Evolutionary conservation across 2,329 filamentous ascomycete species (phyloP).

Genomic region (Colletotrichum tabaci): DNA sequence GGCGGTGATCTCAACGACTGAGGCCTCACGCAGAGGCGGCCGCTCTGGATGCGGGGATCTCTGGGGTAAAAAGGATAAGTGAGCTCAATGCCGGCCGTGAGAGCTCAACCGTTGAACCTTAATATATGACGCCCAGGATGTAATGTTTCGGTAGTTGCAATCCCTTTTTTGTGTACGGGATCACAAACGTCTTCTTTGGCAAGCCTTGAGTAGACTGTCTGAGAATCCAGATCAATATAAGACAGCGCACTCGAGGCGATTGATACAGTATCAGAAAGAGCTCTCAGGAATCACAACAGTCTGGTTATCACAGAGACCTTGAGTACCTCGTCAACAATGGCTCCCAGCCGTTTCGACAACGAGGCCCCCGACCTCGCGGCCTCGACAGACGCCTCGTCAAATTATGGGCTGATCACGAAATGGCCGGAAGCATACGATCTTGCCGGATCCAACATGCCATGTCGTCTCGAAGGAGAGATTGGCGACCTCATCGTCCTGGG

Average conservation of each 20-base stretch:
- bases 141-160: constrained; percentile 6
- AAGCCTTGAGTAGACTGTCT: neutral
- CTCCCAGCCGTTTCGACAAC: neutral
- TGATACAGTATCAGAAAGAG: neutral
- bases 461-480: constrained; percentile 36
- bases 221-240: neutral
- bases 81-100: neutral
- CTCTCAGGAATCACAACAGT: neutral
- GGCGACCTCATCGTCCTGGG: constrained; percentile 43
- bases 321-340: neutral
- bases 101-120: neutral
- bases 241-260: neutral
- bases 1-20: neutral
- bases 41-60: constrained; percentile 8
- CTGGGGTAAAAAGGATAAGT: neutral
- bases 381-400: neutral
- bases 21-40: neutral
- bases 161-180: neutral
- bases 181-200: neutral
- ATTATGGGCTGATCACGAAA: constrained; percentile 2
- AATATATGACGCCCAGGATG: neutral
- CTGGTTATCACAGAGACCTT: neutral
- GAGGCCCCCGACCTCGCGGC: neutral
- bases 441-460: constrained; percentile 19
- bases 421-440: constrained; percentile 24